A percentile compares a stretch with the other conserved stretches of the same genome.
phyloP scores from a whole-genome alignment of 225 moss, liverwort and hornwort genomes.

The Neckera pumila region DNA sequence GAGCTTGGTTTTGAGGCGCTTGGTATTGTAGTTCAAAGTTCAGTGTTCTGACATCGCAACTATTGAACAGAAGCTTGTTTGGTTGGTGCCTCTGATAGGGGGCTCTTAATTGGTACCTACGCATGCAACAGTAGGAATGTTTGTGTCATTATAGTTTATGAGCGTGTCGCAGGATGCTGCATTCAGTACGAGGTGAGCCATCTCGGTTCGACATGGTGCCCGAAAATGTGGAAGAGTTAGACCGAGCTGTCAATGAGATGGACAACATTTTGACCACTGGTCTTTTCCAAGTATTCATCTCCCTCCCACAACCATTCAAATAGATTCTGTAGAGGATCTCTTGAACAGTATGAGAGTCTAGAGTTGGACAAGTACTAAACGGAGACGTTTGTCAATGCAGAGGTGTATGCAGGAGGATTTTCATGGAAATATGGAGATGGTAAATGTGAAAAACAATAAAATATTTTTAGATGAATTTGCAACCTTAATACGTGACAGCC shows the following conservation, averaged over 20 bases:
- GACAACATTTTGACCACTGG: slow-evolving; percentile 62
- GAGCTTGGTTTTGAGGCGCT: not conserved
- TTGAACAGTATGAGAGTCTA: not conserved
- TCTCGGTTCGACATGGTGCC: slow-evolving; percentile 57
- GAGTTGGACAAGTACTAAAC: not conserved
- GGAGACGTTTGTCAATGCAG: slow-evolving; percentile 32
- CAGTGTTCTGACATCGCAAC: not conserved
- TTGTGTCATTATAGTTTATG: not conserved
- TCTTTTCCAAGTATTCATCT: slow-evolving; percentile 59
- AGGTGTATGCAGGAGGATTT: slow-evolving; percentile 93
- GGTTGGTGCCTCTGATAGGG: not conserved
- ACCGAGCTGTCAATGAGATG: slow-evolving; percentile 65
- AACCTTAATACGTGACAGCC: slow-evolving; percentile 46
- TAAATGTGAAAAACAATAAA: slow-evolving; percentile 64
- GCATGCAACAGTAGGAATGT: not conserved
- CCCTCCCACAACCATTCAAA: not conserved
- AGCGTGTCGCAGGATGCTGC: slow-evolving; percentile 61
- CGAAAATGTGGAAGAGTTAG: slow-evolving; percentile 71
- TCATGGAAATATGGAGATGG: slow-evolving; percentile 63
- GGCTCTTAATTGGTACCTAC: not conserved
- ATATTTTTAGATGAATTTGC: slow-evolving; percentile 67
- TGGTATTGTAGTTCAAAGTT: not conserved
- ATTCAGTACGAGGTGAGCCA: slow-evolving; percentile 81
- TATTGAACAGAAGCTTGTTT: not conserved
- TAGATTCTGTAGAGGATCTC: not conserved